Evolutionary conservation across 106 monocot genomes (phyloP).

Genomic region (Dioscorea alata): DNA sequence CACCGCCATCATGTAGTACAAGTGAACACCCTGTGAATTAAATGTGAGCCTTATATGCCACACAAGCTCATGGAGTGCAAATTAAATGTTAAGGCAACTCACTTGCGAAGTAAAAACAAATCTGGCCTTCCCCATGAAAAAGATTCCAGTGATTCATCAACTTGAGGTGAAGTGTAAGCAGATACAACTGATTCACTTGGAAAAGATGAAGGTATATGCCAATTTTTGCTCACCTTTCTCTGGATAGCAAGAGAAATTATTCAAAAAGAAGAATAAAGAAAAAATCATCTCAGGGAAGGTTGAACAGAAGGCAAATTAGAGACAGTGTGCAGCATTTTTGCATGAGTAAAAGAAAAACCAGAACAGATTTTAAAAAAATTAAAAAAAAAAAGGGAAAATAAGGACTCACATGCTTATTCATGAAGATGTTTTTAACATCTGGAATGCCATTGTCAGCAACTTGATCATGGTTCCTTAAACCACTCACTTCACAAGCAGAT

Average conservation of each 20-base stretch:
- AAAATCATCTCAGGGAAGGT: no score
- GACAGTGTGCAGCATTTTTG: slow-evolving; percentile 28
- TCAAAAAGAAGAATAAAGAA: no score
- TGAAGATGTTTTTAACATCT: slow-evolving; percentile 54
- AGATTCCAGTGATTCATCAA: slow-evolving; percentile 79
- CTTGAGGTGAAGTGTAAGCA: slow-evolving; percentile 75
- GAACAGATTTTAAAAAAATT: no score
- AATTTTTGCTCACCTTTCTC: slow-evolving; percentile 99
- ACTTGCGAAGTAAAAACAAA: slow-evolving; percentile 68
- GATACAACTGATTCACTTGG: slow-evolving; percentile 67
- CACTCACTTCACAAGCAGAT: slow-evolving; percentile 11
- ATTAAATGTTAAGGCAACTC: slow-evolving; percentile 1
- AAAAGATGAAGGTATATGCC: slow-evolving; percentile 88
- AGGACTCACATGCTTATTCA: slow-evolving; percentile 65
- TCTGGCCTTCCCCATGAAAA: slow-evolving; percentile 97
- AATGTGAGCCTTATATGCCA: no score
- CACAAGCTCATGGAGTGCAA: not conserved
- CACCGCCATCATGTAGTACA: no score
- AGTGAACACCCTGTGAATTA: no score
- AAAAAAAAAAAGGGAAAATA: not conserved
- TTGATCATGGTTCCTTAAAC: slow-evolving; percentile 17
- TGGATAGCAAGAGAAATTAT: slow-evolving; percentile 15
- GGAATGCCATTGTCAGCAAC: slow-evolving; percentile 16
- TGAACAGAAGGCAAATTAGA: not conserved
- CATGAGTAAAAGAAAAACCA: no score